phyloP scores from a whole-genome alignment of 371 early-diverging fungal species.

The Apophysomyces sp. region DNA sequence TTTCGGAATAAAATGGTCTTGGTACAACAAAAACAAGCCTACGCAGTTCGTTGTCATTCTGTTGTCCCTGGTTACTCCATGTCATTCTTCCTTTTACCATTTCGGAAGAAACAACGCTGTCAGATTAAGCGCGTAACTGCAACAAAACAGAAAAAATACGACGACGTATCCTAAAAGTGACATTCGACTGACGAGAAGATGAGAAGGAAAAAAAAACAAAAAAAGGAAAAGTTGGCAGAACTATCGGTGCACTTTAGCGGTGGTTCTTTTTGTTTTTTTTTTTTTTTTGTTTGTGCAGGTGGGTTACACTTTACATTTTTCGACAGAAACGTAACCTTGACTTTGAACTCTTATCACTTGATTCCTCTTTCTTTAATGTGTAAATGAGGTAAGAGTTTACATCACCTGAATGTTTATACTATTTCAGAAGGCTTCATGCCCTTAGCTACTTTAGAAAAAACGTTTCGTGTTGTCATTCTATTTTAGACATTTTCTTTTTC shows the following conservation, averaged over 20 bases:
- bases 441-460: no score
- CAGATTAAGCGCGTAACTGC: constrained; percentile 21
- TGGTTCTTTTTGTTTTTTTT: background rate
- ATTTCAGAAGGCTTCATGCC: no score
- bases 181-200: constrained; percentile 3
- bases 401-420: no score
- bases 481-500: no score
- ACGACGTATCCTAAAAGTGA: constrained; percentile 24
- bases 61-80: background rate
- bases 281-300: background rate
- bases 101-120: constrained; percentile 22
- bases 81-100: constrained; percentile 18
- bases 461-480: no score
- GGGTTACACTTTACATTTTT: background rate
- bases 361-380: no score
- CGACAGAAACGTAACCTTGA: no score
- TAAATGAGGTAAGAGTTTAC: no score
- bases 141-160: constrained; percentile 21
- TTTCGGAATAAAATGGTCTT: constrained; percentile 26
- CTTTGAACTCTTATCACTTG: no score
- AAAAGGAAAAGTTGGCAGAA: constrained; percentile 1
- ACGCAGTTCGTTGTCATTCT: background rate
- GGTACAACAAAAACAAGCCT: constrained; percentile 19
- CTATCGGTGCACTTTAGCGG: background rate
- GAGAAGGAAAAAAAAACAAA: background rate